Base-by-base conservation (phyloP, 805 yeast genomes). In the Isabelozyma gotoi region DNA sequence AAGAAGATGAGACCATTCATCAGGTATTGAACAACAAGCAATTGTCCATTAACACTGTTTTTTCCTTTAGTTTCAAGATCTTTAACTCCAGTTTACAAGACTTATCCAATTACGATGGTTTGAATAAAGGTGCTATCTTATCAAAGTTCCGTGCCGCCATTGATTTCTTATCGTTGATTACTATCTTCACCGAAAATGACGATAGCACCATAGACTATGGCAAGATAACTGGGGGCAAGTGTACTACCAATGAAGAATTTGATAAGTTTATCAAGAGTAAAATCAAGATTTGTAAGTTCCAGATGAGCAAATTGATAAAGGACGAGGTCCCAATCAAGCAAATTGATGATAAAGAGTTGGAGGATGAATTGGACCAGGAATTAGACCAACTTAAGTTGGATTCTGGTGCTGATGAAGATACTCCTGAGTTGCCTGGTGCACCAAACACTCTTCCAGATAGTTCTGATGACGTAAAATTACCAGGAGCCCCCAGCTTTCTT, bases 11-110 rank as follows among this genome's bases (percentile, higher is more conserved):
- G 5, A 57, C 68, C 16, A 52, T 79, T 2, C 60, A 55, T 33
- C 77, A 74, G 14, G 71, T 88, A 10, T 65, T 91, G 15, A 65
- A 64, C 19, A 88, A 85, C 51, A 82, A 81, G 48, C 76, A 72
- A 8, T 72, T 82, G 21, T 62, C 74, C 5, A 41, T 58, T n/a
- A 50, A 59, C 21, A 52, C 57, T 2, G 64, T 65, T 16, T 47
- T 65, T 44, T 43, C 60, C 17, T 71, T 71, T 50, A 55, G 63
- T 7, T 68, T 65, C 53, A 68, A 59, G 47, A 48, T 71, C 19
- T 68, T 59, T 53, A 67, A 66, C 48, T 52, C 55, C 42, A 63
- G 65, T 48, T 56, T 66, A 27, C 50, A 57, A 19, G 57, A 51
- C n/a, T 51, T 67, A 35, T 43, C 48, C 16, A 40, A 49, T 5